Evolutionary conservation across 768 basidiomycete species (phyloP), one percentile per base, ranked within the genome.

Genomic region (Fibroporia radiculosa): DNA sequence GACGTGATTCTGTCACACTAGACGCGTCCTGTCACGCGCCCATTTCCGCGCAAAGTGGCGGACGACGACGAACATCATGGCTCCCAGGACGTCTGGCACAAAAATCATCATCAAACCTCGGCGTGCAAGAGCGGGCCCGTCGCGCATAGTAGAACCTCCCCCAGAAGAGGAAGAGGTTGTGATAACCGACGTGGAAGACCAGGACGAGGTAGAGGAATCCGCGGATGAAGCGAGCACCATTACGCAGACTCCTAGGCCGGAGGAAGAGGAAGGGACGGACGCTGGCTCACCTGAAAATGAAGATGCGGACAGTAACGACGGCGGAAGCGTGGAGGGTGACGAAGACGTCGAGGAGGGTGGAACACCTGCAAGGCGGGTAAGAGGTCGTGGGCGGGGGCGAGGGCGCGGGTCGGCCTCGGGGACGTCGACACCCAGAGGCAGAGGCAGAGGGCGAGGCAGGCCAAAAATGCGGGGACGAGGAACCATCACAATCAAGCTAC

Each of bases 51-150:
- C n/a, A n/a, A n/a, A n/a, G n/a, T n/a, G n/a, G n/a, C n/a, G n/a
- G n/a, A n/a, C n/a, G n/a, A n/a, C n/a, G n/a, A n/a, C n/a, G n/a
- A n/a, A n/a, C n/a, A n/a, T n/a, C n/a, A 40, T 40, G 39, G 23
- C 39, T 6, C 39, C 39, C n/a, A 23, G 39, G 28, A 50, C 53
- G 2, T 49, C 52, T 7, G 52, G 52, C 20, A 18, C 35, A 14
- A 70, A 67, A 59, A 70, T 70, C 33, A 70, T 68, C 8, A 66
- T 68, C 47, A 70, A 65, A 38, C 68, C 68, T 1, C 66, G 64
- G 25, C 49, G 61, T 10, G 58, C 56, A 33, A 60, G 59, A 1
- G 56, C 63, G 6, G 44, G 36, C 32, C 42, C 48, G 7, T 28
- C 49, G 8, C 25, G 38, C 12, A 22, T 37, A n/a, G 40, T 20